These are phyloP conservation scores for Cryomyces minteri DNA, from an alignment of 495 filamentous ascomycete genomes.

Conservation along the genomic window DNA sequence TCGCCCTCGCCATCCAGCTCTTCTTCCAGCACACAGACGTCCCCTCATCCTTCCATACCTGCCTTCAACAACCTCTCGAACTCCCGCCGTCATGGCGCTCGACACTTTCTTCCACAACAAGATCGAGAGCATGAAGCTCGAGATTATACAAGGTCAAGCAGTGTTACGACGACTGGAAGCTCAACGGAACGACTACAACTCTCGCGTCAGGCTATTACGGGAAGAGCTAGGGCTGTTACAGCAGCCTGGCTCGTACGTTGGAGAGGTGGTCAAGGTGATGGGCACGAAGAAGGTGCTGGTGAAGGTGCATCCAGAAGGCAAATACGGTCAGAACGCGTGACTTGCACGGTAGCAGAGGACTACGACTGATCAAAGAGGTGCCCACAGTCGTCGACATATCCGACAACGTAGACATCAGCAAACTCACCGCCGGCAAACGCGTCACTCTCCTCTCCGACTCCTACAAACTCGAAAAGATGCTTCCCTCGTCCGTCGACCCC, in stretches of 20 bases:
- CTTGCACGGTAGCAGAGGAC: background rate
- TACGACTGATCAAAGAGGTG: background rate
- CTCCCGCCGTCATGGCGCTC: conserved; percentile 60
- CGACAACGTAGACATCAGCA: conserved; percentile 82
- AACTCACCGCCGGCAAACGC: conserved; percentile 93
- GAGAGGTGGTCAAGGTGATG: conserved; percentile 99
- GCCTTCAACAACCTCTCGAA: too few relatives aligned
- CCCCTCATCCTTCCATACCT: too few relatives aligned
- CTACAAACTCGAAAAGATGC: conserved; percentile 96
- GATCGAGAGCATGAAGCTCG: conserved; percentile 98
- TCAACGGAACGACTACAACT: conserved; percentile 99
- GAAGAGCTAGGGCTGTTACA: conserved; percentile 94
- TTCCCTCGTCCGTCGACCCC: conserved; percentile 92
- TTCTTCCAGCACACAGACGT: too few relatives aligned
- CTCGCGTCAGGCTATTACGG: conserved; percentile 79
- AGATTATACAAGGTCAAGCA: conserved; percentile 96
- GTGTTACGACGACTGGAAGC: conserved; percentile 88
- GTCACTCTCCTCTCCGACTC: conserved; percentile 90
- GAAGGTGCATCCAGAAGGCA: conserved; percentile 97
- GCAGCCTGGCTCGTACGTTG: conserved; percentile 95
- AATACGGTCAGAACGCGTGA: conserved; percentile 69
- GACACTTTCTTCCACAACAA: conserved; percentile 99
- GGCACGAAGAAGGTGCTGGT: conserved; percentile 97
- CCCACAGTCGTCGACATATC: conserved; percentile 82
- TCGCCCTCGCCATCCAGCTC: too few relatives aligned